Percentiles rank a stretch among this genome's conserved stretches.
Conservation (phyloP, 2,329 filamentous ascomycete species). For the Cordyceps militaris region DNA sequence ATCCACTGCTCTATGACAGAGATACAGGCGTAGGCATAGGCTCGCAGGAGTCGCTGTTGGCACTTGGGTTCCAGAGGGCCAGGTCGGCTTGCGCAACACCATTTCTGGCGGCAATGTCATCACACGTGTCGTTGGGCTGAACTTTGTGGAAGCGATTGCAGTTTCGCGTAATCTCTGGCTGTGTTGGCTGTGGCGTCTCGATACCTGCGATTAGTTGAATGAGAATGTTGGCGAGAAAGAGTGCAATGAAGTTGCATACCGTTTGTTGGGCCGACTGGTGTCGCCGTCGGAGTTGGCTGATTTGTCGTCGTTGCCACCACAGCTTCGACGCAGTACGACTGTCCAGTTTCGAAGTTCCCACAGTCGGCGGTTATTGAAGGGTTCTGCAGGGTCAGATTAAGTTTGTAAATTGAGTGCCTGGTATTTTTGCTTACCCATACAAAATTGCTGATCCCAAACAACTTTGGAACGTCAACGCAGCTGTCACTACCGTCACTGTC, state of each 20-base stretch:
- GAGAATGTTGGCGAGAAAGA: neutral
- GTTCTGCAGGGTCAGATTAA: neutral
- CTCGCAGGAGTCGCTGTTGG: conserved; percentile 21
- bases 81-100: conserved; percentile 19
- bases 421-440: conserved; percentile 7
- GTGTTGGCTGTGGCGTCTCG: too few relatives aligned
- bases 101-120: conserved; percentile 15
- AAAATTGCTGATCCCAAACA: neutral
- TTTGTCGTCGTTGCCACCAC: neutral
- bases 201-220: neutral
- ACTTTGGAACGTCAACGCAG: conserved; percentile 2
- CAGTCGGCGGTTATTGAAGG: conserved; percentile 10
- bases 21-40: conserved; percentile 13
- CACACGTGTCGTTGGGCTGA: conserved; percentile 17
- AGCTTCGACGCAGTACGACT: conserved; percentile 10
- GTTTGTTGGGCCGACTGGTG: neutral
- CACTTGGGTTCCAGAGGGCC: conserved; percentile 25
- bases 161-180: conserved; percentile 10
- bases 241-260: neutral
- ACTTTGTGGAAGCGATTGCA: conserved; percentile 17
- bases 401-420: neutral
- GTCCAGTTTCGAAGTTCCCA: neutral
- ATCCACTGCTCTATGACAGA: neutral
- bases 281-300: neutral
- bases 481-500: neutral